phyloP scores from a whole-genome alignment of 225 moss, liverwort and hornwort species.

The Bryoerythrophyllum caledonicum region DNA sequence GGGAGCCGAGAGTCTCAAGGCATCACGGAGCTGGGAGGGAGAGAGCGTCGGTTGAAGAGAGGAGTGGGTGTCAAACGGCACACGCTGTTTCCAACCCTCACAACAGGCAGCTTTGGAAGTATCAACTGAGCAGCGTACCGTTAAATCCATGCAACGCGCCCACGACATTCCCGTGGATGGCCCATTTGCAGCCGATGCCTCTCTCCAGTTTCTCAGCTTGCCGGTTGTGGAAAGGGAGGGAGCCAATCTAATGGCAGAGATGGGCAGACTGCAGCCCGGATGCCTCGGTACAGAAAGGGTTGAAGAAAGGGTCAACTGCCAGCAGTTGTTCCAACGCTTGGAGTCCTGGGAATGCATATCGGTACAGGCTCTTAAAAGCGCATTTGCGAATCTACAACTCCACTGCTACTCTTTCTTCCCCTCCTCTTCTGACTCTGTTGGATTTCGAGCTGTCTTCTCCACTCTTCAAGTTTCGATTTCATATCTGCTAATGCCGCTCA shows the following conservation, averaged over 20 bases:
- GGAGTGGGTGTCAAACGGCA: slow-evolving; percentile 36
- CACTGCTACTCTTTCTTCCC: slow-evolving; percentile 14
- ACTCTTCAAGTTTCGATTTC: slow-evolving; percentile 6
- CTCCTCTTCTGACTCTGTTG: not conserved
- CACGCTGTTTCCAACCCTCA: slow-evolving; percentile 44
- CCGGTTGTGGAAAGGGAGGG: slow-evolving; percentile 8
- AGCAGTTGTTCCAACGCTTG: slow-evolving; percentile 35
- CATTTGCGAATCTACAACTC: slow-evolving; percentile 25
- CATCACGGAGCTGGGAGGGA: slow-evolving; percentile 36
- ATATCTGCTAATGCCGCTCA: slow-evolving; percentile 12
- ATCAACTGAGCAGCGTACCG: slow-evolving; percentile 35
- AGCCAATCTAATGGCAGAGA: not conserved
- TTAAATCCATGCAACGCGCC: slow-evolving; percentile 21
- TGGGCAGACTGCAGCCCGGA: slow-evolving; percentile 3
- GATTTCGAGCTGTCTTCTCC: slow-evolving; percentile 11
- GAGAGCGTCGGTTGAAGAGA: slow-evolving; percentile 29
- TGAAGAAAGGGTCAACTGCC: slow-evolving; percentile 25
- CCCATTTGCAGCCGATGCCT: slow-evolving; percentile 12
- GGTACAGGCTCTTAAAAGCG: slow-evolving; percentile 12
- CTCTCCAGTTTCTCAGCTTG: not conserved
- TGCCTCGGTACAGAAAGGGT: not conserved
- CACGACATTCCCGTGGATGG: slow-evolving; percentile 32
- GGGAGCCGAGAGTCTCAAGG: slow-evolving; percentile 27
- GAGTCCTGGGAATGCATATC: slow-evolving; percentile 29
- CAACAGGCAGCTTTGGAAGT: slow-evolving; percentile 11